Percentiles rank a stretch among this genome's conserved stretches.
Conservation (phyloP, 2,329 filamentous ascomycete species). For the Purpureocillium takamizusanense region DNA sequence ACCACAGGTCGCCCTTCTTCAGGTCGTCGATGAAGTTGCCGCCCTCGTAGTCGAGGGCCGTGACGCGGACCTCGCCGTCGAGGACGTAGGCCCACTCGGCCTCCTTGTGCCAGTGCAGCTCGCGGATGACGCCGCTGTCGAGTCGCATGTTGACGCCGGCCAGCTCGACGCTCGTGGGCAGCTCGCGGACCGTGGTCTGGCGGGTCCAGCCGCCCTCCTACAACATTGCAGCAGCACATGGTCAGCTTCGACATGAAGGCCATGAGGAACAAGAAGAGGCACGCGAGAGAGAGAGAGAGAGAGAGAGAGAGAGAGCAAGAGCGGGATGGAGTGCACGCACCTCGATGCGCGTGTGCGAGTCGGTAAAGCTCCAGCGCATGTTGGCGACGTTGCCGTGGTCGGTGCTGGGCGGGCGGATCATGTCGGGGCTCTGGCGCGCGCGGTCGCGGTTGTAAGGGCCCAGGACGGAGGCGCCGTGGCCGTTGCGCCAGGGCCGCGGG, state of each 20-base stretch:
- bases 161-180: conserved; percentile 58
- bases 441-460: conserved; percentile 62
- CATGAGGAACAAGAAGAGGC: no score
- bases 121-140: conserved; percentile 62
- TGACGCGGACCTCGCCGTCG: conserved; percentile 61
- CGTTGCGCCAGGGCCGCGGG: conserved; percentile 56
- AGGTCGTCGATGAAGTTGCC: conserved; percentile 71
- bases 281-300: no score
- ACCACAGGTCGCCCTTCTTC: conserved; percentile 70
- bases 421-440: conserved; percentile 61
- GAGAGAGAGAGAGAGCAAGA: no score
- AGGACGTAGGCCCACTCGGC: conserved; percentile 73
- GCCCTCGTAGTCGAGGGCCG: conserved; percentile 65
- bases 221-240: no score
- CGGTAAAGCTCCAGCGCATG: conserved; percentile 63
- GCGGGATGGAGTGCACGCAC: no score
- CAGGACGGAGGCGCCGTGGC: conserved; percentile 54
- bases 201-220: conserved; percentile 70
- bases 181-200: conserved; percentile 59
- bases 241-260: no score
- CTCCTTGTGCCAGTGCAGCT: conserved; percentile 75
- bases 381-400: conserved; percentile 63
- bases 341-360: conserved; percentile 56
- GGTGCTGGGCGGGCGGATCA: conserved; percentile 63
- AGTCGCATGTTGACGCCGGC: conserved; percentile 74